phyloP scores from a whole-genome alignment of 208 protist species.

The Spongospora subterranea region DNA sequence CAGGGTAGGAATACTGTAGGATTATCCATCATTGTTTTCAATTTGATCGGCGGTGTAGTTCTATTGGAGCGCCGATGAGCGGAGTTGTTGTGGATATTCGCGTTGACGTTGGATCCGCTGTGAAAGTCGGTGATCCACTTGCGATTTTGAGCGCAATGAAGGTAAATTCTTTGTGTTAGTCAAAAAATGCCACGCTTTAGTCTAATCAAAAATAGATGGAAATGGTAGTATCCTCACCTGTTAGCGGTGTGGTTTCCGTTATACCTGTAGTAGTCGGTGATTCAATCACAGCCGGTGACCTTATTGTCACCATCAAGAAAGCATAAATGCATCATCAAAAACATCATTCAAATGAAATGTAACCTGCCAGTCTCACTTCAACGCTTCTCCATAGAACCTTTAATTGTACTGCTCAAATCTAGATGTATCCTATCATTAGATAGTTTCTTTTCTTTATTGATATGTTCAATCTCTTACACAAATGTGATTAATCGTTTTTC shows the following conservation, averaged over 20 bases:
- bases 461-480: too few relatives aligned
- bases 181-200: constrained; percentile 70
- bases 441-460: too few relatives aligned
- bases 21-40: background rate
- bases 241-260: constrained; percentile 56
- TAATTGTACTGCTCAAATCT: too few relatives aligned
- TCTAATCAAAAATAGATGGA: constrained; percentile 80
- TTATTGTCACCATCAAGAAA: constrained; percentile 57
- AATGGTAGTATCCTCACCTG: constrained; percentile 70
- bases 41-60: background rate
- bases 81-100: constrained; percentile 71
- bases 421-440: too few relatives aligned
- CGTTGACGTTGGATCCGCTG: constrained; percentile 63
- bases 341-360: background rate
- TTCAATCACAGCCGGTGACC: constrained; percentile 59
- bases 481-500: too few relatives aligned
- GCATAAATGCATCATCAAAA: background rate
- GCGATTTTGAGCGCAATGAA: constrained; percentile 59
- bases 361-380: background rate
- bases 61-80: constrained; percentile 75
- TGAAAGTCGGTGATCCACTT: constrained; percentile 55
- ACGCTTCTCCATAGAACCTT: too few relatives aligned
- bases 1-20: background rate
- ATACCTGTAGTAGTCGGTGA: constrained; percentile 41
- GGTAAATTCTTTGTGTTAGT: constrained; percentile 66